phyloP scores from a whole-genome alignment of 495 filamentous ascomycete genomes.

The Copromyces sp. region DNA sequence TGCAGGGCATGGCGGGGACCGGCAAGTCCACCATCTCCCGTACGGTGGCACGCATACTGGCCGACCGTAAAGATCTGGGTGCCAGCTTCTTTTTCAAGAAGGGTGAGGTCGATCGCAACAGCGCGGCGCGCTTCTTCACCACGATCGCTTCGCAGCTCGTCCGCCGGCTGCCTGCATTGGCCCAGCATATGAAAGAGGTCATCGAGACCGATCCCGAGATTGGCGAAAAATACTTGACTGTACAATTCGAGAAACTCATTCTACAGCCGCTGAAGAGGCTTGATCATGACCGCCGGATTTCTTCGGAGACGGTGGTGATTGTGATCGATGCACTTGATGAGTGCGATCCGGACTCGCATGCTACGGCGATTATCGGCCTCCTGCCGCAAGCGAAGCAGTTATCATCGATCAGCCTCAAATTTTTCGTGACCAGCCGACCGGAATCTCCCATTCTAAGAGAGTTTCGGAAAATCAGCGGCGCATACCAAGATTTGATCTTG shows the following conservation, averaged over 20 bases:
- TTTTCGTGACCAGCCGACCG: constrained; percentile 17
- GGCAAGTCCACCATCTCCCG: constrained; percentile 37
- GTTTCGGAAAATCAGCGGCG: constrained; percentile 10
- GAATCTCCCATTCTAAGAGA: constrained; percentile 18
- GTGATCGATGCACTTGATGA: constrained; percentile 45
- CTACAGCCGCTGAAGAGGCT: constrained; percentile 21
- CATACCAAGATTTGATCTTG: constrained; percentile 17
- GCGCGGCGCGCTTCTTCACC: constrained; percentile 32
- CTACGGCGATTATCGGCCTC: constrained; percentile 26
- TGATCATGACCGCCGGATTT: too few relatives aligned
- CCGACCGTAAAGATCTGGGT: constrained; percentile 9
- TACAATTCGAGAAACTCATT: constrained; percentile 17
- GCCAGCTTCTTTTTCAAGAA: constrained; percentile 45
- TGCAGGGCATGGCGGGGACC: constrained; percentile 33
- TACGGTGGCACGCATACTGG: constrained; percentile 23
- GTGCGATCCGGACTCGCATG: constrained; percentile 30
- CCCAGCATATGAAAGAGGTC: too few relatives aligned
- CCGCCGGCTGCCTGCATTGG: constrained; percentile 13
- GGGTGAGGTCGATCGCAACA: constrained; percentile 32
- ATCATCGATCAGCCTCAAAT: background rate
- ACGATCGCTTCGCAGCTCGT: constrained; percentile 38
- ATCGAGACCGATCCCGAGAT: too few relatives aligned
- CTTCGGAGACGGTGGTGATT: constrained; percentile 17
- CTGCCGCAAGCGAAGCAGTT: constrained; percentile 9
- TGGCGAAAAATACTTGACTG: too few relatives aligned